Conservation (phyloP, 257 asterid genomes). For the Solanum arcanum region DNA sequence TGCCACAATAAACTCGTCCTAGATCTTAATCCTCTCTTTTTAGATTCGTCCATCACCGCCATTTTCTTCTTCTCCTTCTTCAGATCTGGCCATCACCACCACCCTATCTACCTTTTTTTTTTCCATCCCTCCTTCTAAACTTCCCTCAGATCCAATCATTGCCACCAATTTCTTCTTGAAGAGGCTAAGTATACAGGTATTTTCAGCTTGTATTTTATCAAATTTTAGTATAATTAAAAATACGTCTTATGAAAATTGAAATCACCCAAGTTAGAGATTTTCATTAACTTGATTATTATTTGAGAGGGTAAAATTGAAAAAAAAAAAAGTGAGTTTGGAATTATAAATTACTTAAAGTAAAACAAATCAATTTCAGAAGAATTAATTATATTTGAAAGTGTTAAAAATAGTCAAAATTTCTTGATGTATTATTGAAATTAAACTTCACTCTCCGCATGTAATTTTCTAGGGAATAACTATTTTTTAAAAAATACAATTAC, state of each 20-base stretch:
- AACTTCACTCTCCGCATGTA: neutral
- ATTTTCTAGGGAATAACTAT: neutral
- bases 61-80: neutral
- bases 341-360: neutral
- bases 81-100: neutral
- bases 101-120: neutral
- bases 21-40: too few species aligned
- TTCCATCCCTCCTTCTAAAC: neutral
- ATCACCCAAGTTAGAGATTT: neutral
- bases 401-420: neutral
- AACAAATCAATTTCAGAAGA: neutral
- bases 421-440: too few species aligned
- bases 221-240: neutral
- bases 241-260: neutral
- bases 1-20: too few species aligned
- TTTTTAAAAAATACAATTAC: fast-evolving
- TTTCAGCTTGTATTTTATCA: neutral
- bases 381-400: neutral
- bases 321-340: neutral
- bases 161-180: neutral
- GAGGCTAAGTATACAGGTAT: neutral
- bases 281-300: neutral
- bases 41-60: too few species aligned
- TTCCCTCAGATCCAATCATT: neutral
- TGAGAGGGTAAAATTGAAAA: neutral